These are phyloP conservation scores for Xylaria scruposa DNA, from an alignment of 495 filamentous ascomycete species.

Conservation along the genomic window DNA sequence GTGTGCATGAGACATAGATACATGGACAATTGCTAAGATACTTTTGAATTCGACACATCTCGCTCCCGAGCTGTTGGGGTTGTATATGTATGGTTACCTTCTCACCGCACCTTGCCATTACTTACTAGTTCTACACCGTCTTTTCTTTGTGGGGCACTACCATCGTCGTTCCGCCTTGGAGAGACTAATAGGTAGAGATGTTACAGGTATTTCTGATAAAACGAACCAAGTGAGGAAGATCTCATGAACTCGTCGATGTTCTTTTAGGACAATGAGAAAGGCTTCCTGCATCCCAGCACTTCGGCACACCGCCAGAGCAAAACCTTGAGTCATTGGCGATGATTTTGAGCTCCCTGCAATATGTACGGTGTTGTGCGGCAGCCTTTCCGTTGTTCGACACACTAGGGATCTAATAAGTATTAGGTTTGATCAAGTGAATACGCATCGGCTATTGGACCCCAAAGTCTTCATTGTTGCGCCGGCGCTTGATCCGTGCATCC, in stretches of 20 bases:
- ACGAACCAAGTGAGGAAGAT: not conserved
- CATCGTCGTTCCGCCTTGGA: constrained; percentile 1
- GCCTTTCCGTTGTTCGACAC: not conserved
- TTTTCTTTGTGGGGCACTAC: constrained; percentile 22
- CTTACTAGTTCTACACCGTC: constrained; percentile 25
- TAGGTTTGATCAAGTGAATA: not conserved
- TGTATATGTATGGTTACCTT: constrained; percentile 13
- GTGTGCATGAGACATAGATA: not conserved
- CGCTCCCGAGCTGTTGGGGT: constrained; percentile 5
- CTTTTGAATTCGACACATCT: constrained; percentile 2
- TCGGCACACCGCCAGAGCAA: constrained; percentile 1
- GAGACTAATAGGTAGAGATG: not conserved
- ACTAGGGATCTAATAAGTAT: not conserved
- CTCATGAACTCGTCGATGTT: not conserved
- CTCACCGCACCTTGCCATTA: constrained; percentile 15
- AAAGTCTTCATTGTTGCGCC: not conserved
- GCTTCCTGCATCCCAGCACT: not conserved
- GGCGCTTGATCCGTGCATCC: not conserved
- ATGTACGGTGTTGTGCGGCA: constrained; percentile 4
- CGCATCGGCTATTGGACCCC: not conserved
- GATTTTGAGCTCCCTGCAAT: not conserved
- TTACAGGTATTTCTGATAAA: not conserved
- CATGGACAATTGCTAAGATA: not conserved
- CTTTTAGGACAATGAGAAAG: not conserved
- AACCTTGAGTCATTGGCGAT: not conserved